Evolutionary conservation across 1,284 basidiomycete genomes (phyloP).

Genomic region (Heterobasidion irregulare): DNA sequence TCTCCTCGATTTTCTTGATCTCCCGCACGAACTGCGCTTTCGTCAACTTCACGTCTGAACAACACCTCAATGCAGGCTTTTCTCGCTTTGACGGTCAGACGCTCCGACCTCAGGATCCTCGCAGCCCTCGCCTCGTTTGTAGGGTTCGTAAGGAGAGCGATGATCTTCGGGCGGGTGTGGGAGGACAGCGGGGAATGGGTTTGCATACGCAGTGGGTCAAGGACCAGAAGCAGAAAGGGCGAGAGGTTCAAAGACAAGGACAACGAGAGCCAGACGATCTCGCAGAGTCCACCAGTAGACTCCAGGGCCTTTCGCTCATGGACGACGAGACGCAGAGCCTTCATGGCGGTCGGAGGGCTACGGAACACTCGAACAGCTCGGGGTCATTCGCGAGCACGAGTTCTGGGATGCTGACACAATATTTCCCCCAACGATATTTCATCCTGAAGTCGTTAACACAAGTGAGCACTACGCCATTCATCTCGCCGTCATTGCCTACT

Average conservation of each 20-base stretch:
- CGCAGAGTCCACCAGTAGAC: conserved; percentile 19
- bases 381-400: conserved; percentile 62
- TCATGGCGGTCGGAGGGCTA: conserved; percentile 9
- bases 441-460: conserved; percentile 85
- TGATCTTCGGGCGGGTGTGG: conserved; percentile 84
- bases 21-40: conserved; percentile 90
- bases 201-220: conserved; percentile 78
- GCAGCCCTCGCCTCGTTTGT: conserved; percentile 79
- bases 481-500: neutral
- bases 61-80: conserved; percentile 63
- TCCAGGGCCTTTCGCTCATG: conserved; percentile 22
- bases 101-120: conserved; percentile 58
- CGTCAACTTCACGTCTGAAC: conserved; percentile 74
- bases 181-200: conserved; percentile 82
- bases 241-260: conserved; percentile 7
- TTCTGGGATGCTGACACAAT: conserved; percentile 61
- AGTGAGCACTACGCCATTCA: conserved; percentile 31
- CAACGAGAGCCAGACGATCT: neutral
- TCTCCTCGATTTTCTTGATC: conserved; percentile 89
- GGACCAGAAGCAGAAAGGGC: conserved; percentile 39
- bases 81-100: conserved; percentile 62
- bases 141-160: conserved; percentile 81
- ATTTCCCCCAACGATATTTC: conserved; percentile 87
- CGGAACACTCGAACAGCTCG: conserved; percentile 51
- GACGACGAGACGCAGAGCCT: conserved; percentile 25